Evolutionary conservation across 768 basidiomycete species (phyloP).

Genomic region (Mycena floridula): DNA sequence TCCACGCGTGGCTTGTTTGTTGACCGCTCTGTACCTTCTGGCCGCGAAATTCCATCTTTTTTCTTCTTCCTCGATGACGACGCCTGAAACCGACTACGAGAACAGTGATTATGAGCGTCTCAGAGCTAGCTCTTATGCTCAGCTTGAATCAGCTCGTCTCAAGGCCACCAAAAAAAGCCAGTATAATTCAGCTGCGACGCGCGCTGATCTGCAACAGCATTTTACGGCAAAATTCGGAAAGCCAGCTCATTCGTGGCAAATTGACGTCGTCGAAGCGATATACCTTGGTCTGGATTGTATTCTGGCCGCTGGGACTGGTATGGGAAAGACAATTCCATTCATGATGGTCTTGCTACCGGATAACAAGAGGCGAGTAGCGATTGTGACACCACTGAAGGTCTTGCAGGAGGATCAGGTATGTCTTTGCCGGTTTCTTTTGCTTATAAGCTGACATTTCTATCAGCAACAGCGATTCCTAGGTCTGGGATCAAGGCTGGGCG

Average conservation of each 20-base stretch:
- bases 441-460: constrained; percentile 1
- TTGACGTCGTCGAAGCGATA: constrained; percentile 30
- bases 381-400: constrained; percentile 31
- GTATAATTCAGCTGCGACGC: no score
- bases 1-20: no score
- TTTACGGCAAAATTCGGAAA: no score
- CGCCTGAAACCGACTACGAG: no score
- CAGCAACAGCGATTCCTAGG: constrained; percentile 20
- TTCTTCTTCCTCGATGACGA: no score
- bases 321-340: constrained; percentile 33
- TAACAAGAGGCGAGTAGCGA: constrained; percentile 15
- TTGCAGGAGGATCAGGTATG: constrained; percentile 30
- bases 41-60: no score
- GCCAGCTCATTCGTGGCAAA: constrained; percentile 28
- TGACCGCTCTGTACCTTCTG: no score
- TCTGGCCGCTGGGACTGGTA: constrained; percentile 30
- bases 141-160: no score
- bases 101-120: no score
- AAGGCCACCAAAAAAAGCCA: no score
- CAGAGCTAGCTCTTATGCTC: no score
- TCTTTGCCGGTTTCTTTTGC: neutral
- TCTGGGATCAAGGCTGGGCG: constrained; percentile 22
- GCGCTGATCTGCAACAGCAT: no score
- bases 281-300: constrained; percentile 25
- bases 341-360: constrained; percentile 22